Evolutionary conservation across 345 rosid genomes (phyloP).

Genomic region (Syzygium aqueum): DNA sequence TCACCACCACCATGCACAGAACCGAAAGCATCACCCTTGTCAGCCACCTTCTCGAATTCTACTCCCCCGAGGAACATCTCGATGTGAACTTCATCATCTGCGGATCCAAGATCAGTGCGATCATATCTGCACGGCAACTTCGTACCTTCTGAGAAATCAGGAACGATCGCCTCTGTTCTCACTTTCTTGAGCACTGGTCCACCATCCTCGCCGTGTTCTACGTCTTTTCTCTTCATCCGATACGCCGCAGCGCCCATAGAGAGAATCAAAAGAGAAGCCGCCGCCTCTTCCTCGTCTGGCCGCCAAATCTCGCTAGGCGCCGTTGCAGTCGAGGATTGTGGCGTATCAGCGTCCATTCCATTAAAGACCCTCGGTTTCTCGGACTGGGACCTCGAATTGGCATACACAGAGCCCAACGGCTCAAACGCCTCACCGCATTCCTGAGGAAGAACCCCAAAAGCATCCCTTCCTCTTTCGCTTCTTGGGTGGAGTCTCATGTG

Average conservation of each 20-base stretch:
- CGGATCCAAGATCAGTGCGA: neutral
- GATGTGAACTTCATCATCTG: neutral
- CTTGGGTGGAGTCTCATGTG: conserved; percentile 1
- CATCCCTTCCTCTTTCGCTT: neutral
- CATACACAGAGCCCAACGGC: neutral
- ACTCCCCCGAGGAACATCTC: neutral
- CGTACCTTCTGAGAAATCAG: neutral
- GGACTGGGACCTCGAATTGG: neutral
- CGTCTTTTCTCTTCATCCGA: neutral
- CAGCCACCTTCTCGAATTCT: neutral
- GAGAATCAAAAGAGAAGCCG: neutral
- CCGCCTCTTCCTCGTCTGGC: neutral
- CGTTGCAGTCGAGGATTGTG: neutral
- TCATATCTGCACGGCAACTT: neutral
- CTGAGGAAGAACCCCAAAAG: neutral
- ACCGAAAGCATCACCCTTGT: neutral
- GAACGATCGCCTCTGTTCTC: neutral
- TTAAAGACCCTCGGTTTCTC: neutral
- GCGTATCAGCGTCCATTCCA: neutral
- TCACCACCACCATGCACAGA: neutral
- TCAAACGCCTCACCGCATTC: neutral
- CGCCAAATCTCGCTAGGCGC: neutral
- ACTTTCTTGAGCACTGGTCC: neutral
- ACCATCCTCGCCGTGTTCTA: neutral
- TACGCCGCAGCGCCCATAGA: neutral